phyloP scores from a whole-genome alignment of 257 asterid species.

The Lantana camara region DNA sequence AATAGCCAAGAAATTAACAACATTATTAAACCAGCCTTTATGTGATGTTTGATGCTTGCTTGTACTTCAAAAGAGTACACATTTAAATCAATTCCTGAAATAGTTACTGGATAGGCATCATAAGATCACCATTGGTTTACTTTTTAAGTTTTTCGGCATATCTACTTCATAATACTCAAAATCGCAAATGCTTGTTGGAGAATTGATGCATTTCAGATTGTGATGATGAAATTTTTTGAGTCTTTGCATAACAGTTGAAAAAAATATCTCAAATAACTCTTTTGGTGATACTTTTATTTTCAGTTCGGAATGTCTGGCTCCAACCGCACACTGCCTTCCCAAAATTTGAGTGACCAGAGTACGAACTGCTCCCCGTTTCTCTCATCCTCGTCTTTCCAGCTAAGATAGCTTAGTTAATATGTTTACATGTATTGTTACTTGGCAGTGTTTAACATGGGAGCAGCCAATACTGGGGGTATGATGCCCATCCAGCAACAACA shows the following conservation, averaged over 20 bases:
- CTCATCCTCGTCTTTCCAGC: neutral
- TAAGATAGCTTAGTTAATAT: too few relatives aligned
- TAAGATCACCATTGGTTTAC: neutral
- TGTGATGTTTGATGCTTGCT: too few relatives aligned
- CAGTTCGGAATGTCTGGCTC: conserved; percentile 81
- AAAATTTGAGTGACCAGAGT: conserved; percentile 85
- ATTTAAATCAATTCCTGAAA: too few relatives aligned
- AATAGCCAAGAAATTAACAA: neutral
- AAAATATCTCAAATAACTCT: conserved; percentile 8
- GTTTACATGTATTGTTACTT: too few relatives aligned
- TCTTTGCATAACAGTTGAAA: neutral
- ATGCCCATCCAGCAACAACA: conserved; percentile 82
- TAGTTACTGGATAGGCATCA: too few relatives aligned
- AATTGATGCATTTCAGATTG: neutral
- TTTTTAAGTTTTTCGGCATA: neutral
- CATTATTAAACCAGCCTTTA: neutral
- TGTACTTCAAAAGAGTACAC: too few relatives aligned
- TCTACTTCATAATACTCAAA: neutral
- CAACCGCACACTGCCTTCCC: conserved; percentile 72
- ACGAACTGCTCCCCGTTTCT: conserved; percentile 26
- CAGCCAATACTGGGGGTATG: conserved; percentile 67
- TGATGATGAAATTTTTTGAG: neutral
- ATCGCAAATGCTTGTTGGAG: neutral
- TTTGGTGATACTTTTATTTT: conserved; percentile 27
- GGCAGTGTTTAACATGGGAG: conserved; percentile 85